A percentile compares a stretch with the other conserved stretches of the same genome.
Conservation (phyloP, 2,329 filamentous ascomycete genomes). For the Trichoderma sp. region DNA sequence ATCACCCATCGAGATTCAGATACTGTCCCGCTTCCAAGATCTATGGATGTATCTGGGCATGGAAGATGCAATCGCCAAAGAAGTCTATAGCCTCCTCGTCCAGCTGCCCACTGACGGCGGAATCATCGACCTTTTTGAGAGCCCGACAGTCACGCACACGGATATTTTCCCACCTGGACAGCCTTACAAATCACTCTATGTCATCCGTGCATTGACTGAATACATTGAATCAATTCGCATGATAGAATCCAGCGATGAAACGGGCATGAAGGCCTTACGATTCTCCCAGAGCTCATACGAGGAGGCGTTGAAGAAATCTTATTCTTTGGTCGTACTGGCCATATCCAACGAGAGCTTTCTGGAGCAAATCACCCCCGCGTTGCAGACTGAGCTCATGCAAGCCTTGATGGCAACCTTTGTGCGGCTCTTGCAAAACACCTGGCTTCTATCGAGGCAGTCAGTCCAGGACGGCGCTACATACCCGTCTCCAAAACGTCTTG, state of each 20-base stretch:
- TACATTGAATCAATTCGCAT: conserved; percentile 55
- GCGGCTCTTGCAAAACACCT: conserved; percentile 33
- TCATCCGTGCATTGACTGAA: conserved; percentile 65
- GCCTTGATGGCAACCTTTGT: conserved; percentile 36
- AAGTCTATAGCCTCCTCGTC: conserved; percentile 72
- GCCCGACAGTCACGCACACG: conserved; percentile 52
- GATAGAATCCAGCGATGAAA: conserved; percentile 20
- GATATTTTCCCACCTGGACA: conserved; percentile 69
- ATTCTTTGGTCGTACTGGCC: conserved; percentile 60
- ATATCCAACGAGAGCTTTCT: conserved; percentile 60
- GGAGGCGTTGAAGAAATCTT: conserved; percentile 41
- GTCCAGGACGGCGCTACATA: not conserved
- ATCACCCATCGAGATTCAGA: conserved; percentile 71
- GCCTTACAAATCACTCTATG: conserved; percentile 74
- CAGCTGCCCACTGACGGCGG: conserved; percentile 69
- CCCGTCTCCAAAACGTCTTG: conserved; percentile 27
- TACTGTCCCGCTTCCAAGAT: conserved; percentile 79
- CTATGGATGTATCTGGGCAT: conserved; percentile 80
- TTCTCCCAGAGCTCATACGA: conserved; percentile 20
- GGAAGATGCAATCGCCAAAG: conserved; percentile 67
- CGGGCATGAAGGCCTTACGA: not conserved
- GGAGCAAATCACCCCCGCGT: conserved; percentile 34
- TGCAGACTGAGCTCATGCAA: conserved; percentile 35
- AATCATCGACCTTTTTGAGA: conserved; percentile 61
- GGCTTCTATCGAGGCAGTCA: not conserved